These are phyloP conservation scores for Yamadazyma songkhlaensis DNA, from an alignment of 1,139 yeast species.

Conservation along the genomic window DNA sequence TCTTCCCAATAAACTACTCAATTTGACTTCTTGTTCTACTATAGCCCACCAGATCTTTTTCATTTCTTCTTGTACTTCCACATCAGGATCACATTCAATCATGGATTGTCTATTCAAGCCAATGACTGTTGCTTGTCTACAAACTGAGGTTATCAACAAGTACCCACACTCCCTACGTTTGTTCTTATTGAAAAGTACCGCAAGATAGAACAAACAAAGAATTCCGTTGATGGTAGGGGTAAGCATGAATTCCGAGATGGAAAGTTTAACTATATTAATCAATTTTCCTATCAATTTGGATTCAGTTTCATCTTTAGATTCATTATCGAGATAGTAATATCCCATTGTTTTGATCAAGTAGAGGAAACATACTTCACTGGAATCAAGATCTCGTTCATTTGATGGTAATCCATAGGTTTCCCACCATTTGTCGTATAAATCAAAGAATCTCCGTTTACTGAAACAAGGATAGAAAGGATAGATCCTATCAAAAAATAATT, in stretches of 20 bases:
- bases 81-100: slow-evolving; percentile 14
- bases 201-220: slow-evolving; percentile 34
- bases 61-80: slow-evolving; percentile 9
- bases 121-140: slow-evolving; percentile 42
- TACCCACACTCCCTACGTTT: slow-evolving; percentile 45
- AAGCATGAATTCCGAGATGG: slow-evolving; percentile 38
- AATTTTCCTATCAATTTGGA: slow-evolving; percentile 3
- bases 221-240: slow-evolving; percentile 43
- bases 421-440: slow-evolving; percentile 12
- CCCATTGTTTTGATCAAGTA: slow-evolving; percentile 44
- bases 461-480: slow-evolving; percentile 42
- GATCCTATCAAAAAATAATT: slow-evolving; percentile 33
- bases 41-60: slow-evolving; percentile 16
- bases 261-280: slow-evolving; percentile 27
- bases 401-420: neutral
- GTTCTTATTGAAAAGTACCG: slow-evolving; percentile 39
- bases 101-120: slow-evolving; percentile 39
- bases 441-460: slow-evolving; percentile 25
- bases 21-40: slow-evolving; percentile 11
- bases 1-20: slow-evolving; percentile 15
- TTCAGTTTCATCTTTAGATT: slow-evolving; percentile 20
- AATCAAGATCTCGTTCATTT: neutral
- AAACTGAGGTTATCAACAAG: slow-evolving; percentile 38
- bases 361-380: slow-evolving; percentile 32
- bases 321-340: slow-evolving; percentile 6